phyloP scores from a whole-genome alignment of 371 early-diverging fungal species.

The Thermomucor indicae-seudaticae region DNA sequence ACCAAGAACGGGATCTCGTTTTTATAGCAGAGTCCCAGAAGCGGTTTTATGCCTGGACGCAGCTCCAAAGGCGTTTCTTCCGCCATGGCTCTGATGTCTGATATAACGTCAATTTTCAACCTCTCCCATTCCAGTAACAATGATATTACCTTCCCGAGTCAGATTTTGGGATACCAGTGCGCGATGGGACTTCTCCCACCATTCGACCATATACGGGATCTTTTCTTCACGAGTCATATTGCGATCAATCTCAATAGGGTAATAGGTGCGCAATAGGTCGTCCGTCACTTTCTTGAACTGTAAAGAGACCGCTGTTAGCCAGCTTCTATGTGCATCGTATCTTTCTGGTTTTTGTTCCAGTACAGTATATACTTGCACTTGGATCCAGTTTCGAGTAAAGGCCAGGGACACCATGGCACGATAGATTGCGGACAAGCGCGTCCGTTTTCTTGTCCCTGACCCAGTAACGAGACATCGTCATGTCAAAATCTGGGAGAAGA shows the following conservation, averaged over 20 bases:
- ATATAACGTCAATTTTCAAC: neutral
- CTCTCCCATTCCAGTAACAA: neutral
- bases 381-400: conserved; percentile 35
- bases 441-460: conserved; percentile 43
- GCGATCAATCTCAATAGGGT: conserved; percentile 67
- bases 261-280: conserved; percentile 57
- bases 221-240: conserved; percentile 54
- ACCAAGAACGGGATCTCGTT: conserved; percentile 60
- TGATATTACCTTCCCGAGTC: conserved; percentile 38
- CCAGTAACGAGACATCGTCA: conserved; percentile 72
- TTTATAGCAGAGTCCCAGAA: conserved; percentile 35
- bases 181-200: conserved; percentile 69
- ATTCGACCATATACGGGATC: conserved; percentile 64
- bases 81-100: conserved; percentile 55
- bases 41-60: conserved; percentile 41
- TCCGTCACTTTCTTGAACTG: conserved; percentile 46
- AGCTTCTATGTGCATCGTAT: neutral
- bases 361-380: conserved; percentile 23
- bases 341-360: neutral
- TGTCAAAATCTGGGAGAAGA: conserved; percentile 60
- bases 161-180: conserved; percentile 46
- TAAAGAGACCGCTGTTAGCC: neutral
- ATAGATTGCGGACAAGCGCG: conserved; percentile 46
- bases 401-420: conserved; percentile 61
- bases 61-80: conserved; percentile 46